These are phyloP conservation scores for Syzygium grande DNA, from an alignment of 345 rosid species.

Conservation along the genomic window DNA sequence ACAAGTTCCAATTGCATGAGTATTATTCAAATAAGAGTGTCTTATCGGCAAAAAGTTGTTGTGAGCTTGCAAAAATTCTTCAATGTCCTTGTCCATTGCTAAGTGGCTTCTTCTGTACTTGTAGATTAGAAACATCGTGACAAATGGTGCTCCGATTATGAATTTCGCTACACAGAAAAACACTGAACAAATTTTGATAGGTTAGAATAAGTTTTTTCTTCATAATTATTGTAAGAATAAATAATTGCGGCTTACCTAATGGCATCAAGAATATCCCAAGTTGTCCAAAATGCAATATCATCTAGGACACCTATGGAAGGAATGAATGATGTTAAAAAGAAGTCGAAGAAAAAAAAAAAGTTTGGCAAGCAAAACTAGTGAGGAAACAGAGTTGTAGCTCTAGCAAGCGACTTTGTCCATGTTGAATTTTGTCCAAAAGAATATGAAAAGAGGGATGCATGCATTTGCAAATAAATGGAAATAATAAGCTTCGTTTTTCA, in stretches of 20 bases:
- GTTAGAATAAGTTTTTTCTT: background rate
- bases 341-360: too few species aligned
- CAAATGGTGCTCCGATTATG: accelerated
- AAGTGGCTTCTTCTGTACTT: background rate
- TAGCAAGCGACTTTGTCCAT: too few species aligned
- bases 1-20: too few species aligned
- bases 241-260: background rate
- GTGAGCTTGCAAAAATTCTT: background rate
- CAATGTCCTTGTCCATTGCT: background rate
- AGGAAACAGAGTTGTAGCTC: too few species aligned
- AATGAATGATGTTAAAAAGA: too few species aligned
- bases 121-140: background rate
- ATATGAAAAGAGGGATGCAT: too few species aligned
- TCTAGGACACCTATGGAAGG: too few species aligned
- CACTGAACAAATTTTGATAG: background rate
- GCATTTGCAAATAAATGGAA: too few species aligned
- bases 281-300: background rate
- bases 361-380: too few species aligned
- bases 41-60: background rate
- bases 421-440: too few species aligned
- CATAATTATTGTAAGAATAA: background rate
- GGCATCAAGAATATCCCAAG: too few species aligned
- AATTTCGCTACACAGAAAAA: background rate
- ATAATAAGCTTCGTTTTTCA: too few species aligned
- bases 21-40: background rate